phyloP scores from a whole-genome alignment of 2,329 filamentous ascomycete species.

The Aspergillus calidoustus region DNA sequence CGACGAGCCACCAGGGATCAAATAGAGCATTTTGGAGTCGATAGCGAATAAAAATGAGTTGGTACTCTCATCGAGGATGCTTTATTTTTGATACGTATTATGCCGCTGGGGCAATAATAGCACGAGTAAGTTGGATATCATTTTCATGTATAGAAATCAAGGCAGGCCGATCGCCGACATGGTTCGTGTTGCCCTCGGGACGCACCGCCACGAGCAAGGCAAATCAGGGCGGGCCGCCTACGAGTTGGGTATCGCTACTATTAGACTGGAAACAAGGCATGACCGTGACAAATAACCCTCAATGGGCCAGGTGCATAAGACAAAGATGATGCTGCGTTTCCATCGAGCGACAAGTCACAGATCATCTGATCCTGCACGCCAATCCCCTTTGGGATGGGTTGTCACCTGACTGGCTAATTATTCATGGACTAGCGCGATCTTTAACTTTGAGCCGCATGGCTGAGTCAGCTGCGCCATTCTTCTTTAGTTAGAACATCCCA shows the following conservation, averaged over 20 bases:
- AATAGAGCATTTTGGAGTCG: not conserved
- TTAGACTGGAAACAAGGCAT: not conserved
- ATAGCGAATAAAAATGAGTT: not conserved
- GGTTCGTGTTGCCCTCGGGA: not conserved
- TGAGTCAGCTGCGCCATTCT: constrained; percentile 22
- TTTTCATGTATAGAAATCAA: constrained; percentile 12
- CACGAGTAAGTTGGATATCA: constrained; percentile 6
- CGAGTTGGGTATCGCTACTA: not conserved
- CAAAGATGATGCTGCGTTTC: constrained; percentile 9
- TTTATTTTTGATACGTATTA: not conserved
- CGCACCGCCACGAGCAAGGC: not conserved
- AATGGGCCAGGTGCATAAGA: not conserved
- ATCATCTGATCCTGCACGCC: constrained; percentile 25
- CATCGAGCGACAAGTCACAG: not conserved
- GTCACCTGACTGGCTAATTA: constrained; percentile 28
- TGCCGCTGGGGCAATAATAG: not conserved
- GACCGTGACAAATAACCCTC: not conserved
- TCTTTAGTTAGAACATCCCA: constrained; percentile 14
- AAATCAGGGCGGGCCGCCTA: not conserved
- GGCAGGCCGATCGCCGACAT: not conserved
- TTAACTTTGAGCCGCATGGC: constrained; percentile 46
- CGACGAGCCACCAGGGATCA: not conserved
- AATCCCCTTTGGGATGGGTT: constrained; percentile 16
- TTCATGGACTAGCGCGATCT: constrained; percentile 25
- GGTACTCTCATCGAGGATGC: not conserved